Evolutionary conservation across 176 grass and related monocot genomes (phyloP), one percentile per base, ranked within the genome.

Genomic region (Hyparrhenia diplandra): DNA sequence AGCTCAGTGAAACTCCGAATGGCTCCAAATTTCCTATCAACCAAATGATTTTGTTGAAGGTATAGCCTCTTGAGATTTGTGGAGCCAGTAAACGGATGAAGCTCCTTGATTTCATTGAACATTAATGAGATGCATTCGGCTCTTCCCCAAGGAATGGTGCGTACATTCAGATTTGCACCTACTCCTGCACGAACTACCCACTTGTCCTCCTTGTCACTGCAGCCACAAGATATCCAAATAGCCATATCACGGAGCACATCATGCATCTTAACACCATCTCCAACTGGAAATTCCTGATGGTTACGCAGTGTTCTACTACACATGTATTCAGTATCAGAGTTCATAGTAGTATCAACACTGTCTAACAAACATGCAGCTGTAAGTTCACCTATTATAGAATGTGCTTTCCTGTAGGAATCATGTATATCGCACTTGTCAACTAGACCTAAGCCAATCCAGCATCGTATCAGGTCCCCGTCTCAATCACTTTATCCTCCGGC

Each of bases 201-300:
- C 39, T 69, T 69, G 65, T 68, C 20, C 10, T 69, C 25, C 37
- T 21, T 42, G 8, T 43, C 5, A 43, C 67, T 37, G 13, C 37
- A 69, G 10, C 13, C 67, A 14, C 37, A 25, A 25, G 67, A 69
- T 41, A 69, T 69, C 67, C 67, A 69, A 11, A 69, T n/a, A n/a
- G 67, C 67, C 67, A 69, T 69, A 42, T 69, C 67, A 69, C 37
- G 67, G 10, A 69, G 13, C 67, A 43, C 37, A 69, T 69, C 37
- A 43, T 41, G 67, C 67, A 69, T 24, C 41, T 42, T 69, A 23
- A 69, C 36, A 24, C 21, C 41, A 41, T 24, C 36, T 29, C 1
- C 37, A 41, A 24, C 5, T 24, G 39, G 42, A 7, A 39, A 4
- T 37, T 34, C 20, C 34, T 34, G 34, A 37, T 68, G 65, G 31